Conservation (phyloP, 345 rosid genomes). For the Turritis glabra region DNA sequence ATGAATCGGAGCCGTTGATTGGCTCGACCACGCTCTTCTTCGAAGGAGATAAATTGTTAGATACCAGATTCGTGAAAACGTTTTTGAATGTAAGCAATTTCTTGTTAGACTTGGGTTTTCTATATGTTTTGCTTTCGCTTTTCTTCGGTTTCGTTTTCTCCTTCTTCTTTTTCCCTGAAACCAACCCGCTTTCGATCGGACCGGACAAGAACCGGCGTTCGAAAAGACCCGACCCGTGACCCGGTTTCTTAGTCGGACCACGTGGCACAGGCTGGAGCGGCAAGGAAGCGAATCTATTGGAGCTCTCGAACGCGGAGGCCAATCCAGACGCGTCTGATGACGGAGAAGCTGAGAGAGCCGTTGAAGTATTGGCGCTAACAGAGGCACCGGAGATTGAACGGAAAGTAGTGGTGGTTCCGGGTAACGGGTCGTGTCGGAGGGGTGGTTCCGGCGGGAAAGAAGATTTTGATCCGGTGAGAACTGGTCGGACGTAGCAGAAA, state of each 20-base stretch:
- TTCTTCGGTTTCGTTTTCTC: conserved; percentile 37
- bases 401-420: conserved; percentile 51
- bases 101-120: conserved; percentile 36
- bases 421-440: conserved; percentile 47
- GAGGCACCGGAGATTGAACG: conserved; percentile 94
- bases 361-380: conserved; percentile 82
- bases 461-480: conserved; percentile 36
- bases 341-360: conserved; percentile 62
- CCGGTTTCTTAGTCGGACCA: conserved; percentile 39
- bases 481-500: conserved; percentile 74
- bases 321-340: conserved; percentile 37
- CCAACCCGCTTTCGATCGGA: conserved; percentile 49
- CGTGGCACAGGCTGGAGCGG: conserved; percentile 81
- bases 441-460: conserved; percentile 37
- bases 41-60: conserved; percentile 42
- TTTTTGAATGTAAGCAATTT: conserved; percentile 35
- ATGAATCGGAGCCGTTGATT: conserved; percentile 35
- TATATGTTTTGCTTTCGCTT: background rate
- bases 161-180: conserved; percentile 38
- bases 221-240: conserved; percentile 37
- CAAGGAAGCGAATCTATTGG: conserved; percentile 68
- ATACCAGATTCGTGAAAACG: conserved; percentile 43
- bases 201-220: conserved; percentile 45
- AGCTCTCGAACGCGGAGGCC: conserved; percentile 84
- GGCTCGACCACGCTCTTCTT: conserved; percentile 41